Evolutionary conservation across 768 basidiomycete genomes (phyloP), one percentile per base, ranked within the genome.

Genomic region (Lactarius sanguifluus): DNA sequence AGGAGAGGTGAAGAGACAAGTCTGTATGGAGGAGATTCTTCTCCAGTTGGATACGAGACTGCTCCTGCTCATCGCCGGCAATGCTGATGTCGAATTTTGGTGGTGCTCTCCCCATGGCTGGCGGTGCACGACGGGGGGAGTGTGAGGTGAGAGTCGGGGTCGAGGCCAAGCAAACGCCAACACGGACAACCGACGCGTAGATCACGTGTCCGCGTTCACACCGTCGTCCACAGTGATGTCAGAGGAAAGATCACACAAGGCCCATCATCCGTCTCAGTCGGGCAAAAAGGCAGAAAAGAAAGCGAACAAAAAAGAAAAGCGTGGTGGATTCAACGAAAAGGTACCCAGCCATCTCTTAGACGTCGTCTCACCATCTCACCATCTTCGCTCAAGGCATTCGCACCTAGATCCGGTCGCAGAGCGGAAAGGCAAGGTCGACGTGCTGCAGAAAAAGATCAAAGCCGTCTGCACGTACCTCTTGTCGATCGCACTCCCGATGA

Each of bases 401-500:
- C 94, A 18, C 92, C 90, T 38, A 90, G 85, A 78, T 97, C 94
- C 41, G 96, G 93, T 69, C 86, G 92, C 66, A 82, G 87, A 60
- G 97, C 96, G 50, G 93, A 97, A 72, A 81, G 86, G 38, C 91
- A 96, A 75, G 96, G 92, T 9, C 84, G 96, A 23, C 83, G 97
- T 62, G 95, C 92, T 64, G 95, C 87, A 34, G 97, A 99, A 75
- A 86, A 88, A 62, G 94, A 97, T 75, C 96, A 99, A 78, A 92
- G 93, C 2, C 85, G 95, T 52, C 83, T 99, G 1, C 97, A 99
- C 76, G 97, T 98, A 8, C 97, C 97, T 16, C 85, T 97, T 34
- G 92, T 98, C 61, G 90, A 98, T 76, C 86, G 97, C 59, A 98
- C 94, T 12, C 96, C 97, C 5, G 89, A 94, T 68, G 87, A 90